phyloP scores from a whole-genome alignment of 768 basidiomycete species.

The Pleurotus tuoliensis region DNA sequence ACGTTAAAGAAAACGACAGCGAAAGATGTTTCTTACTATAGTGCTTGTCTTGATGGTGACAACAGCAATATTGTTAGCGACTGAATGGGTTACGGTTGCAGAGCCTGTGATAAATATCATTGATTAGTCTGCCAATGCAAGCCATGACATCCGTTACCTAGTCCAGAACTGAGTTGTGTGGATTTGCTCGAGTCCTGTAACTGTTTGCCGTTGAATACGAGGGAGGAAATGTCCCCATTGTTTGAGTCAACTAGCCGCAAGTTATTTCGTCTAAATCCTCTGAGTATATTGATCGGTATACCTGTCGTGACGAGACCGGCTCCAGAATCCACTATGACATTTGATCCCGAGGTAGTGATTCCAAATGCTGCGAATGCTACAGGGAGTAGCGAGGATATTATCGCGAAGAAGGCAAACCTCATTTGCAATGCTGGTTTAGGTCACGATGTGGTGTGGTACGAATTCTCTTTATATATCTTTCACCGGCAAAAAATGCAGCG shows the following conservation, averaged over 20 bases:
- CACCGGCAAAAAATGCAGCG: background rate
- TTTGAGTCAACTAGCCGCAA: slow-evolving; percentile 29
- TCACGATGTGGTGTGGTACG: background rate
- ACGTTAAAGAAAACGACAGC: background rate
- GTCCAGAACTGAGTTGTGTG: slow-evolving; percentile 42
- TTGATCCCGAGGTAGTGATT: slow-evolving; percentile 36
- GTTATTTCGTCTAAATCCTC: background rate
- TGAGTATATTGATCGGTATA: slow-evolving; percentile 15
- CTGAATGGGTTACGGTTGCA: slow-evolving; percentile 36
- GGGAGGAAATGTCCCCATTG: slow-evolving; percentile 43
- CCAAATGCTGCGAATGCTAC: slow-evolving; percentile 42
- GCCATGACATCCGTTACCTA: too few relatives aligned
- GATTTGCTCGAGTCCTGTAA: slow-evolving; percentile 41
- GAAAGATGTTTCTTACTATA: slow-evolving; percentile 23
- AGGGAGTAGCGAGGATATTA: slow-evolving; percentile 23
- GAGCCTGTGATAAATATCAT: slow-evolving; percentile 22
- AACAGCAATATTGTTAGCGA: slow-evolving; percentile 35
- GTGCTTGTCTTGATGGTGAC: slow-evolving; percentile 41
- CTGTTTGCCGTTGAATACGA: slow-evolving; percentile 42
- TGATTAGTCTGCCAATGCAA: too few relatives aligned
- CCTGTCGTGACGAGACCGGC: slow-evolving; percentile 41
- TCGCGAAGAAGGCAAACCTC: slow-evolving; percentile 16
- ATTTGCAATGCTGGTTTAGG: slow-evolving; percentile 11
- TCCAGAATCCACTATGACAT: slow-evolving; percentile 40
- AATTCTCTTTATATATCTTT: slow-evolving; percentile 6